Base-by-base conservation (phyloP, 305 asterid species). In the Solanum hybrid region DNA sequence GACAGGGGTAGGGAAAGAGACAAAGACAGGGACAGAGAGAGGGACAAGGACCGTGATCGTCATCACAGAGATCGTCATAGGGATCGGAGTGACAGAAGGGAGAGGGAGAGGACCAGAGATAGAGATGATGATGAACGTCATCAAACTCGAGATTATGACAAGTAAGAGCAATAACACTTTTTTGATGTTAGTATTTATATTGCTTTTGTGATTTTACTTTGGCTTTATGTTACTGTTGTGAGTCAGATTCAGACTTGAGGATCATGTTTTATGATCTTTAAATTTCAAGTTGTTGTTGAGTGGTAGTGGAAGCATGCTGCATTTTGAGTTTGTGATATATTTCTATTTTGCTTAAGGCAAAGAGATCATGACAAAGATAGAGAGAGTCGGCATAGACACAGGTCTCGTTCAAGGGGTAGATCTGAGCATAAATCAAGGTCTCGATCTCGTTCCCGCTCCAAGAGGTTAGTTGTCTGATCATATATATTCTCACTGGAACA, bases 361-460 rank as follows among this genome's bases (percentile, higher is more conserved):
- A 92, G 95, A 89, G 99, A 96, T 89, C 91, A 88, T 77, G 99
- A 96, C 88, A 92, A 92, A 91, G 98, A 95, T 86, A 95, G 95
- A 89, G 98, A 97, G 93, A 98, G 94, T 32, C 93, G 94, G 69
- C 98, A 90, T 91, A 90, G 91, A 36, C 97, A 88, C 85, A 92
- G 94, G 87, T 97, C 98, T 84, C 96, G 90, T 76, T 96, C 98
- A 32, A 97, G 90, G 91, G 93, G 94, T 92, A 94, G 89, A 90
- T 94, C 97, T 46, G 97, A 95, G 89, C 97, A 89, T 86, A 93
- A 94, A 90, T 95, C 98, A 88, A 93, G 98, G 94, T 97, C 99
- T 35, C 86, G 96, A 46, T 94, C 98, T 84, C 97, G 96, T 90
- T 94, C 97, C 82, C 97, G 94, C 89, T 95, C 97, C 84, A 96